Conservation (phyloP, 495 filamentous ascomycete genomes). For the Aspergillus mulundensis region DNA sequence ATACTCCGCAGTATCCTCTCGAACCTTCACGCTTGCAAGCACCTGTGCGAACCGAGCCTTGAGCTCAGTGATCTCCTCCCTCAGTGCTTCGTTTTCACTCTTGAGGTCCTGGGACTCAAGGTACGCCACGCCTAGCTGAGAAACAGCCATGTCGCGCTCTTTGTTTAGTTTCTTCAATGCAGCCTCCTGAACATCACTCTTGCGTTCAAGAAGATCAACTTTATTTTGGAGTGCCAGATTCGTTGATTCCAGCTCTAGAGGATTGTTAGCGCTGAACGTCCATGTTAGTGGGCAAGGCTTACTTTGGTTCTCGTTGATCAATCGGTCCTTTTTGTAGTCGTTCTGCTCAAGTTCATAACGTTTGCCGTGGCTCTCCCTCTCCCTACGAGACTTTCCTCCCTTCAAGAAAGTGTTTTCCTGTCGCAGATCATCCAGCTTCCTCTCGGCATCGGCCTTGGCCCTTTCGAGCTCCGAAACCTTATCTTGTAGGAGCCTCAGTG, state of each 20-base stretch:
- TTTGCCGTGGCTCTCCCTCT: constrained; percentile 40
- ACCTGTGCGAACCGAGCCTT: constrained; percentile 35
- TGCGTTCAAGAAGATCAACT: constrained; percentile 56
- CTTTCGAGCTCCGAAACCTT: constrained; percentile 60
- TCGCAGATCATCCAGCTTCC: constrained; percentile 50
- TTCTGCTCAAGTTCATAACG: constrained; percentile 37
- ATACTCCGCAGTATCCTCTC: constrained; percentile 32
- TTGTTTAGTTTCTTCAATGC: constrained; percentile 55
- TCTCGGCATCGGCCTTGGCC: constrained; percentile 55
- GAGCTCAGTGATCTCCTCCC: constrained; percentile 46
- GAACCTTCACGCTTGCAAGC: constrained; percentile 17
- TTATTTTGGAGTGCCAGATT: constrained; percentile 54
- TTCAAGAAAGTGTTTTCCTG: constrained; percentile 54
- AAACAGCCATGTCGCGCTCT: constrained; percentile 62
- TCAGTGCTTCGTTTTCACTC: constrained; percentile 49
- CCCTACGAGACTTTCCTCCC: constrained; percentile 41
- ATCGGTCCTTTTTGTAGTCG: constrained; percentile 33
- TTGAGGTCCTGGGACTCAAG: constrained; percentile 61
- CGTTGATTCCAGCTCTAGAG: constrained; percentile 53
- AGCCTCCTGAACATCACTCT: constrained; percentile 55
- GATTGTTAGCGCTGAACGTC: constrained; percentile 8
- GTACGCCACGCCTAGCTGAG: constrained; percentile 60
- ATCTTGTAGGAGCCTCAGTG: constrained; percentile 62
- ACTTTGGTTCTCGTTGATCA: constrained; percentile 52
- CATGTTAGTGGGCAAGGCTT: constrained; percentile 21